These are phyloP conservation scores for Gonium pectorale DNA, from an alignment of 139 green algal species.

Conservation along the genomic window DNA sequence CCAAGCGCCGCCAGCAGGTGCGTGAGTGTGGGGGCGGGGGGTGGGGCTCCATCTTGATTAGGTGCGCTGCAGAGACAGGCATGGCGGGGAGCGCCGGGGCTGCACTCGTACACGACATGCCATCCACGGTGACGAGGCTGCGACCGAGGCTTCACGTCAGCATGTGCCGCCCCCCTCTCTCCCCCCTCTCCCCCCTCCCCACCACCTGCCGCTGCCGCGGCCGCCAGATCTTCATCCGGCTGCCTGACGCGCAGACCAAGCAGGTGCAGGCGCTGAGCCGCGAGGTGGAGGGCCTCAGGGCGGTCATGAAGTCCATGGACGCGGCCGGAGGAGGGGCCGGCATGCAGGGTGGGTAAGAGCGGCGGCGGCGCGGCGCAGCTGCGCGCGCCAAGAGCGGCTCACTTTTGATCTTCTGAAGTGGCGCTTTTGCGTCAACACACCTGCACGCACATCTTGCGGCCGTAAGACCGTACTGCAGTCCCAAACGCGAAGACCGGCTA, in stretches of 20 bases:
- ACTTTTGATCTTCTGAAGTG: too few species aligned
- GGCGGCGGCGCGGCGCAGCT: background rate
- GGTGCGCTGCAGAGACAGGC: too few species aligned
- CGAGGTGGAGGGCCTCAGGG: slow-evolving; percentile 24
- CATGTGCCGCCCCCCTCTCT: background rate
- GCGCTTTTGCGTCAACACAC: too few species aligned
- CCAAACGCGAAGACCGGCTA: too few species aligned
- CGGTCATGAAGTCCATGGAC: slow-evolving; percentile 16
- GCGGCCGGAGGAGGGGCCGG: background rate
- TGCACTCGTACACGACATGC: too few species aligned
- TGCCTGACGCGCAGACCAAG: slow-evolving; percentile 1
- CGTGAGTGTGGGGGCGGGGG: background rate
- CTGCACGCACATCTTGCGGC: too few species aligned
- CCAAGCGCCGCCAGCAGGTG: slow-evolving; percentile 90
- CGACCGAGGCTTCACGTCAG: too few species aligned
- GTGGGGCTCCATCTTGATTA: too few species aligned
- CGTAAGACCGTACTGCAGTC: too few species aligned
- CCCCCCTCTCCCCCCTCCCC: background rate
- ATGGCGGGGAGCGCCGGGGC: too few species aligned
- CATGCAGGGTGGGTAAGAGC: background rate
- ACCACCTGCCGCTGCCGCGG: background rate
- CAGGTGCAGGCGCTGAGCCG: background rate
- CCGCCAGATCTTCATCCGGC: slow-evolving; percentile 26
- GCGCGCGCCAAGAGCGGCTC: background rate
- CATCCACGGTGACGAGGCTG: too few species aligned